Evolutionary conservation across 345 rosid species (phyloP).

Genomic region (Psidium guajava): DNA sequence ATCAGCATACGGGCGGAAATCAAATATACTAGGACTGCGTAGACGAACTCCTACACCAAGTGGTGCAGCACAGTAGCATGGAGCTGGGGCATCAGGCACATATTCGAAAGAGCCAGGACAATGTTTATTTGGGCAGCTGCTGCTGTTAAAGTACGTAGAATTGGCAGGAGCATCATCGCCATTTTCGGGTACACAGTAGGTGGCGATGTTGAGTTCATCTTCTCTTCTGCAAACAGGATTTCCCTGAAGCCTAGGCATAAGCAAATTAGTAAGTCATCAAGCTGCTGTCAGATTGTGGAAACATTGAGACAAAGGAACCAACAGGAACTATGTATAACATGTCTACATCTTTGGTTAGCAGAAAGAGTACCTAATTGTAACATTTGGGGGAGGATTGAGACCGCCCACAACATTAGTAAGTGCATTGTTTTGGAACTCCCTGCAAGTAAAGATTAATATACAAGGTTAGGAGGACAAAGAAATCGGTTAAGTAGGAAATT

Average conservation of each 20-base stretch:
- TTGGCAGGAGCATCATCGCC: slow-evolving; percentile 14
- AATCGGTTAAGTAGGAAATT: background rate
- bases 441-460: slow-evolving; percentile 4
- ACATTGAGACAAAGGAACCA: background rate
- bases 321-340: background rate
- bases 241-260: slow-evolving; percentile 38
- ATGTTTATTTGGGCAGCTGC: slow-evolving; percentile 20
- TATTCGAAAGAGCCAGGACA: slow-evolving; percentile 23
- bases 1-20: slow-evolving; percentile 26
- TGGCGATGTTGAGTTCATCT: slow-evolving; percentile 15
- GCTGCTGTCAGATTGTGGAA: no score
- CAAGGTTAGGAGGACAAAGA: background rate
- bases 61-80: slow-evolving; percentile 53
- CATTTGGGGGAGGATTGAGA: slow-evolving; percentile 38
- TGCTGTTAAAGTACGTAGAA: slow-evolving; percentile 1
- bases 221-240: slow-evolving; percentile 42
- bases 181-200: slow-evolving; percentile 22
- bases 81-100: slow-evolving; percentile 20
- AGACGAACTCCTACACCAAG: slow-evolving; percentile 25
- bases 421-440: slow-evolving; percentile 41
- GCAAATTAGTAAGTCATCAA: background rate
- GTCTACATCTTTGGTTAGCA: background rate
- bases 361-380: slow-evolving; percentile 28
- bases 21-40: slow-evolving; percentile 39
- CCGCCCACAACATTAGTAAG: slow-evolving; percentile 28